Evolutionary conservation across 164 flowering plant genomes (phyloP).

Genomic region (Aristolochia californica): DNA sequence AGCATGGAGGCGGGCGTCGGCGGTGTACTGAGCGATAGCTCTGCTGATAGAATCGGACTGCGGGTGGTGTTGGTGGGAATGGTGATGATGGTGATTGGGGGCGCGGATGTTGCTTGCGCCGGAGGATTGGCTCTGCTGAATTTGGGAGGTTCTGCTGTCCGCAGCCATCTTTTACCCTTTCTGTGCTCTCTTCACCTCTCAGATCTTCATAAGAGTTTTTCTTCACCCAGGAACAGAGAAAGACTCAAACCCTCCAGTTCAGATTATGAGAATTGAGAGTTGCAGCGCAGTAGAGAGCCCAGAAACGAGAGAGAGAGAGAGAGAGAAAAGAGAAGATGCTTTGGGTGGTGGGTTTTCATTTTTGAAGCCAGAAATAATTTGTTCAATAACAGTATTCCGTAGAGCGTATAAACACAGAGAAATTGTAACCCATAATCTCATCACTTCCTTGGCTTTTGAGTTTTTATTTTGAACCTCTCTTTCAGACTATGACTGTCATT

Average conservation of each 20-base stretch:
- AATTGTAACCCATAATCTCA: no score
- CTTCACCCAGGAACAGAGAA: no score
- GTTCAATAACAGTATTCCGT: no score
- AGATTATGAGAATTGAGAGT: background rate
- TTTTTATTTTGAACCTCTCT: no score
- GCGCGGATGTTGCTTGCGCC: conserved; percentile 20
- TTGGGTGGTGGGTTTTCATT: background rate
- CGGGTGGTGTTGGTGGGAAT: conserved; percentile 1
- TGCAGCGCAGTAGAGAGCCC: background rate
- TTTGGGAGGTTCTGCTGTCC: conserved; percentile 20
- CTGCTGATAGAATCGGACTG: conserved; percentile 40
- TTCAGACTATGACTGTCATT: no score
- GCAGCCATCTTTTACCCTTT: conserved; percentile 26
- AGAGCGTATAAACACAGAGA: no score
- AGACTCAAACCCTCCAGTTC: no score
- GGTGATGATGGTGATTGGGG: conserved; percentile 3
- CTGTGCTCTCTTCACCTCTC: no score
- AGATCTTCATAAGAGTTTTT: no score
- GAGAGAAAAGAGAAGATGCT: background rate
- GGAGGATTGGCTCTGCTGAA: conserved; percentile 28
- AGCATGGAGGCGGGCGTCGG: conserved; percentile 82
- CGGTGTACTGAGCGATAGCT: conserved; percentile 79
- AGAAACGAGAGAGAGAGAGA: background rate
- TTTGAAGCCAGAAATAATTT: background rate
- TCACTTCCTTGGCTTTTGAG: no score